A percentile compares a stretch with the other conserved stretches of the same genome.
These are phyloP conservation scores for Hebeloma cylindrosporum DNA, from an alignment of 768 basidiomycete species.

Conservation along the genomic window DNA sequence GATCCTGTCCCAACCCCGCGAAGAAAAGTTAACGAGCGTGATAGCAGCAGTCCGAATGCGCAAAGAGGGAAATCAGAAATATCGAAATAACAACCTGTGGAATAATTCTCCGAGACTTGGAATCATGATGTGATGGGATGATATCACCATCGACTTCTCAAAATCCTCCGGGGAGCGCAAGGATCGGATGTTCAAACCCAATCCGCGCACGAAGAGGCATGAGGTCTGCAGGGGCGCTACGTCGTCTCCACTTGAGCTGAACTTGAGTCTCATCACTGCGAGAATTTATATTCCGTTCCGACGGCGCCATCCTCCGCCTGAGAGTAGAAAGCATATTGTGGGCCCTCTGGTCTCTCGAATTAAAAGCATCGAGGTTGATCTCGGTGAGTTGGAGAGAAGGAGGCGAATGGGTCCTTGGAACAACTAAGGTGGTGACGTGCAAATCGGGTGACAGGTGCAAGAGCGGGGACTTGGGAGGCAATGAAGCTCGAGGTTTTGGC, in stretches of 20 bases:
- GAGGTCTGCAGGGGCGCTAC: slow-evolving; percentile 66
- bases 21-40: slow-evolving; percentile 11
- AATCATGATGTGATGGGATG: not conserved
- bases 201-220: slow-evolving; percentile 43
- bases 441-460: slow-evolving; percentile 37
- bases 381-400: slow-evolving; percentile 52
- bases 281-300: slow-evolving; percentile 28
- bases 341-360: slow-evolving; percentile 55
- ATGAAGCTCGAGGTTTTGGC: slow-evolving; percentile 18
- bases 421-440: slow-evolving; percentile 48
- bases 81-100: not conserved
- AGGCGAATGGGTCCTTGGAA: slow-evolving; percentile 43
- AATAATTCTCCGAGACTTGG: not conserved
- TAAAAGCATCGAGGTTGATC: slow-evolving; percentile 49
- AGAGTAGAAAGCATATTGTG: slow-evolving; percentile 67
- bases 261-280: slow-evolving; percentile 10
- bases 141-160: too few relatives aligned
- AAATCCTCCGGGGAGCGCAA: slow-evolving; percentile 60
- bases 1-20: slow-evolving; percentile 14
- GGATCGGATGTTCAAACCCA: slow-evolving; percentile 60
- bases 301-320: slow-evolving; percentile 51
- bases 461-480: slow-evolving; percentile 38
- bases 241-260: slow-evolving; percentile 45
- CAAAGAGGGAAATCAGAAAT: slow-evolving; percentile 2
- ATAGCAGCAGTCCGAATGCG: slow-evolving; percentile 9